Evolutionary conservation across 768 basidiomycete genomes (phyloP).

Genomic region (Chalciporus sphaerocephalus): DNA sequence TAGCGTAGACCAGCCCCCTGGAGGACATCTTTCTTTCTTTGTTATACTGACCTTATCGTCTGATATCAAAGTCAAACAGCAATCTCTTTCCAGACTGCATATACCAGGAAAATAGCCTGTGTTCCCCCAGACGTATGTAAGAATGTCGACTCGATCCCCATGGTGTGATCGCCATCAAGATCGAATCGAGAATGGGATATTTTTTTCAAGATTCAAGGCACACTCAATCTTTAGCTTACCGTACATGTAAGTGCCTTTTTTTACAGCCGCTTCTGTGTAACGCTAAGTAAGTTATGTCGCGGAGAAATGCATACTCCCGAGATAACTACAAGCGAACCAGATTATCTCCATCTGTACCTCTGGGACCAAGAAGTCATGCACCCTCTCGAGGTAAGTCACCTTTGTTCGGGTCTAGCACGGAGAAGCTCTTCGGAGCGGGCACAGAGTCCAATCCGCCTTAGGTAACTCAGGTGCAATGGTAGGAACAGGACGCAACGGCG

Average conservation of each 20-base stretch:
- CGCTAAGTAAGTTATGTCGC: too few relatives aligned
- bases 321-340: not conserved
- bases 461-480: not conserved
- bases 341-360: not conserved
- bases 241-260: not conserved
- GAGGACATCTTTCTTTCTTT: constrained; percentile 2
- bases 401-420: not conserved
- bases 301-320: not conserved
- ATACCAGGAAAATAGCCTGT: not conserved
- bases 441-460: not conserved
- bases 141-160: not conserved
- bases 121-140: not conserved
- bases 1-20: constrained; percentile 6
- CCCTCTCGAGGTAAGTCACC: not conserved
- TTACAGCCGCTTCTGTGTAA: too few relatives aligned
- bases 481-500: not conserved
- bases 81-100: not conserved
- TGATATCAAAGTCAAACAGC: not conserved
- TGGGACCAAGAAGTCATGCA: not conserved
- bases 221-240: not conserved
- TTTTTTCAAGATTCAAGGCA: not conserved
- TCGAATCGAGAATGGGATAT: not conserved
- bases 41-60: constrained; percentile 4
- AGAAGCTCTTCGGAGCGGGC: not conserved
- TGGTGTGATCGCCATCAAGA: not conserved